phyloP scores from a whole-genome alignment of 768 basidiomycete genomes.

The Rhodotorula babjevae region DNA sequence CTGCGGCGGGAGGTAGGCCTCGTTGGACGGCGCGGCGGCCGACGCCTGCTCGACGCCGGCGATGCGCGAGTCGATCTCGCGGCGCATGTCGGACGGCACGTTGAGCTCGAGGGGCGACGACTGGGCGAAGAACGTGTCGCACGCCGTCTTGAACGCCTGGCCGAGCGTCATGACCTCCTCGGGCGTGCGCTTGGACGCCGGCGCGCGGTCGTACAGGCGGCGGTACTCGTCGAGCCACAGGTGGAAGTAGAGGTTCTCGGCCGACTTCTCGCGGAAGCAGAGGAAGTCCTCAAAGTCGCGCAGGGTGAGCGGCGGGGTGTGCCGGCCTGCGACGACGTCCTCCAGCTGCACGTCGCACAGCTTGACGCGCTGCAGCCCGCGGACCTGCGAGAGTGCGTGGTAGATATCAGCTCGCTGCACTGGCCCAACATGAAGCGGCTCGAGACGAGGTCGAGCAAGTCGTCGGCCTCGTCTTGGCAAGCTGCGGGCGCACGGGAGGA shows the following conservation, averaged over 20 bases:
- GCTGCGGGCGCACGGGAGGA: too few relatives aligned
- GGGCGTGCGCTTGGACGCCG: conserved; percentile 4
- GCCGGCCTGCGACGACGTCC: conserved; percentile 15
- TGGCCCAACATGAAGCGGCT: too few relatives aligned
- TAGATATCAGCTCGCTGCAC: too few relatives aligned
- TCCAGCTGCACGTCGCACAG: conserved; percentile 30
- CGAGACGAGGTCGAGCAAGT: neutral
- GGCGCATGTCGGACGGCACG: conserved; percentile 34
- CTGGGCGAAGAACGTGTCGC: conserved; percentile 27
- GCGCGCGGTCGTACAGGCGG: neutral
- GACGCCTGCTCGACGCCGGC: neutral
- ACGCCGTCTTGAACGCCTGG: conserved; percentile 21
- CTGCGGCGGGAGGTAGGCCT: conserved; percentile 25
- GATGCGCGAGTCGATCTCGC: conserved; percentile 26
- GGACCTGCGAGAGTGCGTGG: conserved; percentile 15
- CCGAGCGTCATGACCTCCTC: conserved; percentile 20
- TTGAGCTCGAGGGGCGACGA: conserved; percentile 33
- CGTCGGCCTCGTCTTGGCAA: too few relatives aligned
- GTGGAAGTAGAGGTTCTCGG: conserved; percentile 33
- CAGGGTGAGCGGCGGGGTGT: conserved; percentile 30
- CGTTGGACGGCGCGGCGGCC: conserved; percentile 1
- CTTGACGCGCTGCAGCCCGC: conserved; percentile 13
- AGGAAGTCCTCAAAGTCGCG: conserved; percentile 35
- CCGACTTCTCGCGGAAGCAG: conserved; percentile 23
- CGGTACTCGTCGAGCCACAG: conserved; percentile 28